Percentiles rank a stretch among this genome's conserved stretches.
Conservation (phyloP, 2,329 filamentous ascomycete species). For the Arthroderma sp. region DNA sequence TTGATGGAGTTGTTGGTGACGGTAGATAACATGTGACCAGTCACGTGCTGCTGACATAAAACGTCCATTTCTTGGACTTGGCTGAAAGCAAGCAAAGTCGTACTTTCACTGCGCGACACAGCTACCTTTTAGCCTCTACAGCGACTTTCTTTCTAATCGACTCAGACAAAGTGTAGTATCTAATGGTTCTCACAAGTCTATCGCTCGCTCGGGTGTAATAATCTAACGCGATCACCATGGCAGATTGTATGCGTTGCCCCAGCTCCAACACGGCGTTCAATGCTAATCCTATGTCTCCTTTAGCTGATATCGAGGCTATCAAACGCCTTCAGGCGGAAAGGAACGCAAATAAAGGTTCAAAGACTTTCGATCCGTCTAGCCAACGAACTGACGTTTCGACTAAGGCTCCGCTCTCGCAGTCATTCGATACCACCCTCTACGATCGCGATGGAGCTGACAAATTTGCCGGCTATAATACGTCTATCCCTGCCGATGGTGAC, state of each 20-base stretch:
- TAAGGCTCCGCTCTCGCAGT: constrained; percentile 81
- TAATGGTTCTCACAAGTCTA: constrained; percentile 17
- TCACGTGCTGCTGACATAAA: too few relatives aligned
- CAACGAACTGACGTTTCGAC: constrained; percentile 74
- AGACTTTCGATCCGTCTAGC: constrained; percentile 61
- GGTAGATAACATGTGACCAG: too few relatives aligned
- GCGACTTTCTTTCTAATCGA: too few relatives aligned
- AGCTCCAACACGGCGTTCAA: too few relatives aligned
- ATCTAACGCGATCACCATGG: constrained; percentile 22
- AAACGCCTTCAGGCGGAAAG: constrained; percentile 85
- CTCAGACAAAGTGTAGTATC: not conserved
- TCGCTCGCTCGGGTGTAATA: constrained; percentile 15
- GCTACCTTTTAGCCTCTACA: too few relatives aligned
- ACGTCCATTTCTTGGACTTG: too few relatives aligned
- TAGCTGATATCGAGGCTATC: constrained; percentile 75
- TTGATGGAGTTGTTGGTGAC: too few relatives aligned
- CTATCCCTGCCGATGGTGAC: constrained; percentile 64
- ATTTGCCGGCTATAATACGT: constrained; percentile 81
- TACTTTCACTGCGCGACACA: too few relatives aligned
- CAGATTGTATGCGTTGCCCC: constrained; percentile 26
- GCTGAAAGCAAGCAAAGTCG: too few relatives aligned
- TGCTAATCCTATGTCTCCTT: not conserved
- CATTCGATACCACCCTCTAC: constrained; percentile 78
- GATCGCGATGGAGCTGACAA: constrained; percentile 64
- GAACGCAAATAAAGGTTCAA: constrained; percentile 73